phyloP scores from a whole-genome alignment of 2,329 filamentous ascomycete genomes.

The Pseudofabraea citricarpa region DNA sequence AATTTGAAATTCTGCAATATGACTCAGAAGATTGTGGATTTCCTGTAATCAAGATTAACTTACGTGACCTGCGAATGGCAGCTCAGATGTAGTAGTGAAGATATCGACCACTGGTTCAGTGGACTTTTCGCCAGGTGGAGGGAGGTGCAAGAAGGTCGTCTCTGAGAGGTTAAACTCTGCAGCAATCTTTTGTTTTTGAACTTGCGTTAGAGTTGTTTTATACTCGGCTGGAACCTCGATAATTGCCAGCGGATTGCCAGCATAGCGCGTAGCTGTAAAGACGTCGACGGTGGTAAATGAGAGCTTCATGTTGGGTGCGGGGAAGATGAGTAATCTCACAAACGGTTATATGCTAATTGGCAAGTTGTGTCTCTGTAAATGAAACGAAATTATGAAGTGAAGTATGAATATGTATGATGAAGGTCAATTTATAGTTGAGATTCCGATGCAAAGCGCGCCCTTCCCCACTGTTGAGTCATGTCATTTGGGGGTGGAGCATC shows the following conservation, averaged over 20 bases:
- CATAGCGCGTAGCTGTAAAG: slow-evolving; percentile 46
- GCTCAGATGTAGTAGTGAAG: slow-evolving; percentile 48
- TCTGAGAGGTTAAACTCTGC: slow-evolving; percentile 62
- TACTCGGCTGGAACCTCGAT: slow-evolving; percentile 44
- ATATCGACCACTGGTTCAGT: slow-evolving; percentile 47
- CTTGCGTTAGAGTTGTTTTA: slow-evolving; percentile 35
- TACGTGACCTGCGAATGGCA: slow-evolving; percentile 60
- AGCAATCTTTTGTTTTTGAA: slow-evolving; percentile 53
- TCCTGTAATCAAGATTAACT: too few species aligned
- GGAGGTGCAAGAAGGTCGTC: slow-evolving; percentile 54
- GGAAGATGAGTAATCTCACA: too few species aligned
- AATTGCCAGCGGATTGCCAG: slow-evolving; percentile 57
- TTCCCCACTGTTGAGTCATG: too few species aligned
- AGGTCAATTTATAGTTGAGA: too few species aligned
- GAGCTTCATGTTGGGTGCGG: slow-evolving; percentile 16
- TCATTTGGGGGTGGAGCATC: too few species aligned
- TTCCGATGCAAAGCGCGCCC: too few species aligned
- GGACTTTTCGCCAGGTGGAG: slow-evolving; percentile 25
- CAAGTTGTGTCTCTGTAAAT: too few species aligned
- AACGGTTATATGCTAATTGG: too few species aligned
- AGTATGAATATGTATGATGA: too few species aligned
- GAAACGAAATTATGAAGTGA: too few species aligned
- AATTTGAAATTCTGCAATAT: too few species aligned
- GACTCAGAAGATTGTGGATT: too few species aligned
- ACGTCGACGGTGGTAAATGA: slow-evolving; percentile 46